Percentiles rank a stretch among this genome's conserved stretches.
Conservation (phyloP, 192 early-diverging fungal genomes). For the Rhizophagus prolifer region DNA sequence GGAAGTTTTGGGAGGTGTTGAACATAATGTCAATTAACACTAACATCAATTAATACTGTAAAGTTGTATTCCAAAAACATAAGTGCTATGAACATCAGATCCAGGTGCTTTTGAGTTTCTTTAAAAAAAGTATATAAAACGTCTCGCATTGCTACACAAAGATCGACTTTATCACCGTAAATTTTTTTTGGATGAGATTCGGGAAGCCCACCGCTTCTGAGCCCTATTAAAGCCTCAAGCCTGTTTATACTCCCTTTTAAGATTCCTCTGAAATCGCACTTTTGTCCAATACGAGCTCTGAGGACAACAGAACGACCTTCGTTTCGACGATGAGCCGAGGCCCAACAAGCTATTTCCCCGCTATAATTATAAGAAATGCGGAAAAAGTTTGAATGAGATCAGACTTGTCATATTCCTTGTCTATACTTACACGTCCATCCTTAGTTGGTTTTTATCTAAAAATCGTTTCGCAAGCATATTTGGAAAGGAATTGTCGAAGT, state of each 20-base stretch:
- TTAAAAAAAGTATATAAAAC: too few relatives aligned
- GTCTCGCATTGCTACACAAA: too few relatives aligned
- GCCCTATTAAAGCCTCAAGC: slow-evolving; percentile 10
- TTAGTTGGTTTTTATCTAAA: not conserved
- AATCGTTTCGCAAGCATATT: not conserved
- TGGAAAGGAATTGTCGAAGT: not conserved
- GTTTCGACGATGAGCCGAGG: slow-evolving; percentile 12
- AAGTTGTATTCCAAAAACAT: too few relatives aligned
- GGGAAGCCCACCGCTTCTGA: slow-evolving; percentile 17
- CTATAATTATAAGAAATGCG: slow-evolving; percentile 8
- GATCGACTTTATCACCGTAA: too few relatives aligned
- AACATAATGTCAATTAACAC: too few relatives aligned
- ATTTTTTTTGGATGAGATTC: slow-evolving; percentile 6
- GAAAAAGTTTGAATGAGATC: not conserved
- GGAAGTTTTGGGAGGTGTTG: too few relatives aligned
- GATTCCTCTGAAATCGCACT: slow-evolving; percentile 22
- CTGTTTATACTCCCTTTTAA: slow-evolving; percentile 8
- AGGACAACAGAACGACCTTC: slow-evolving; percentile 11
- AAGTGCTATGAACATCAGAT: too few relatives aligned
- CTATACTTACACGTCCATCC: not conserved
- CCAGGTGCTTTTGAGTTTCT: too few relatives aligned
- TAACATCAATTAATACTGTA: too few relatives aligned
- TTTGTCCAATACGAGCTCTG: slow-evolving; percentile 22
- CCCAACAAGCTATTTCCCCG: slow-evolving; percentile 22
- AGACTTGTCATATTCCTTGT: too few relatives aligned